These are phyloP conservation scores for Grosmannia serpens DNA, from an alignment of 2,329 filamentous ascomycete species.

Conservation along the genomic window DNA sequence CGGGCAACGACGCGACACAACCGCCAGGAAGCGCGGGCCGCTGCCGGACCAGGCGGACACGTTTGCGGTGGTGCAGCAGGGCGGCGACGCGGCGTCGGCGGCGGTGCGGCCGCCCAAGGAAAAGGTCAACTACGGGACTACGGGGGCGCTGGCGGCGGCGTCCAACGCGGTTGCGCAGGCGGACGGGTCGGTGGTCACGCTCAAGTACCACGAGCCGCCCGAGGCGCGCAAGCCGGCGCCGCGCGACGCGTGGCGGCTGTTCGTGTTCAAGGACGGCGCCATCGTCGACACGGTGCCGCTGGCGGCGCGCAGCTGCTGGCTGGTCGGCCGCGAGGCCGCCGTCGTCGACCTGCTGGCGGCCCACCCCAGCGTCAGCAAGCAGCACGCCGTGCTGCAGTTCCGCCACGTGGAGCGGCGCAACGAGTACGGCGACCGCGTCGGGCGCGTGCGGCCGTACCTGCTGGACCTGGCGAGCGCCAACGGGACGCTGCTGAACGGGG, in stretches of 20 bases:
- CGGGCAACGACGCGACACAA: background rate
- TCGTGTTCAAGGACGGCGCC: conserved; percentile 78
- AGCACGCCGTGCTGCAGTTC: conserved; percentile 93
- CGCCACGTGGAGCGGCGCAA: conserved; percentile 72
- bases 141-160: conserved; percentile 75
- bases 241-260: conserved; percentile 75
- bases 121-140: conserved; percentile 74
- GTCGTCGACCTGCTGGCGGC: conserved; percentile 78
- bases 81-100: conserved; percentile 23
- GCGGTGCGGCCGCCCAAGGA: conserved; percentile 46
- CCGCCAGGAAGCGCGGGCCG: conserved; percentile 30
- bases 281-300: conserved; percentile 75
- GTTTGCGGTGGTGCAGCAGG: conserved; percentile 40
- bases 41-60: conserved; percentile 49
- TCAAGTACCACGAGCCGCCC: conserved; percentile 87
- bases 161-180: conserved; percentile 48
- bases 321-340: conserved; percentile 68
- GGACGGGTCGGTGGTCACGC: conserved; percentile 7
- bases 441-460: conserved; percentile 73
- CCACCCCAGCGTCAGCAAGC: conserved; percentile 87
- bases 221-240: conserved; percentile 81
- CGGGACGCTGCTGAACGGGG: conserved; percentile 72
- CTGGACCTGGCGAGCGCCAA: conserved; percentile 93
- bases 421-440: conserved; percentile 75
- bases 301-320: conserved; percentile 71